Evolutionary conservation across 129 eudicot species (phyloP), one percentile per base, ranked within the genome.

Genomic region (Escallonia rubra): DNA sequence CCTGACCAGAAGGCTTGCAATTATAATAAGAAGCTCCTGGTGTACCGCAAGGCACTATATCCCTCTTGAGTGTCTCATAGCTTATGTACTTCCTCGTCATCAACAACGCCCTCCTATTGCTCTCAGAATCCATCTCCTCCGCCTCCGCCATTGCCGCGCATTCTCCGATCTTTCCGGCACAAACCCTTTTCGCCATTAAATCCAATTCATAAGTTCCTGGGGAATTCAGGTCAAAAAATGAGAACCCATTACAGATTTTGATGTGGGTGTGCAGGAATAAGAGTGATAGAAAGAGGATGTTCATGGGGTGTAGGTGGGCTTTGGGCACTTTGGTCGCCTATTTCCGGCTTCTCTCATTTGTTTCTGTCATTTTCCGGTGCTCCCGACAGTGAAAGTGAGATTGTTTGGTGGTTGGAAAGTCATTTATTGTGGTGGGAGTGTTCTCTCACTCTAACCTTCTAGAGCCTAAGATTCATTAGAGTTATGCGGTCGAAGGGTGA

Each of bases 11-110:
- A 0, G 75, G 72, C 47, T 61, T 83, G 59, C 97, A 90, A 52
- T 87, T 87, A 61, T 90, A 90, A 53, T 90, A 90, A 0, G 97
- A 90, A 80, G 97, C 81, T 7, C 97, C 97, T 15, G 91, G 95
- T 44, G 82, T 84, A 38, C 78, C 82, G 77, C 95, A 90, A 12
- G 97, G 97, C 9, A 87, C 95, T 42, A 81, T 68, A 72, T 87
- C 93, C 63, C 97, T 87, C 65, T 69, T 82, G 71, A 91, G 70
- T 12, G 93, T 82, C 73, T 85, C 96, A 67, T 87, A 91, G 60
- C 96, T 87, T 59, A 87, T 91, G 56, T 78, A 91, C 64, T 76
- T 85, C 58, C 47, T 83, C 52, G 64, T 71, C 85, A 85, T 79
- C 77, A 79, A 7, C 79, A 87, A 66, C 42, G 82, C 59, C 73